A percentile compares a stretch with the other conserved stretches of the same genome.
phyloP scores from a whole-genome alignment of 2,329 filamentous ascomycete genomes.

The Beauveria medogensis region DNA sequence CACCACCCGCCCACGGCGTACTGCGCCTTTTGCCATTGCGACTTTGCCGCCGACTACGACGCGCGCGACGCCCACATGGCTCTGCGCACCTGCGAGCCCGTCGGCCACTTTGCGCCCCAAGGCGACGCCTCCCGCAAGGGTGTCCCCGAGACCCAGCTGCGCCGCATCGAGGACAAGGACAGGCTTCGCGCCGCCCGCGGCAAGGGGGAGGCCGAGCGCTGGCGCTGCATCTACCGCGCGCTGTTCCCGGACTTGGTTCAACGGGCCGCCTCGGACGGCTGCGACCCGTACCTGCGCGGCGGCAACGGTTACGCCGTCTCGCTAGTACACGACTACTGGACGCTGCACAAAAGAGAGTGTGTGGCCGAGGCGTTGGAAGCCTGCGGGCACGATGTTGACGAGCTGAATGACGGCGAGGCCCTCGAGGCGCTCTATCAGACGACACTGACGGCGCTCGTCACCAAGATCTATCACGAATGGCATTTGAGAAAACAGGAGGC shows the following conservation, averaged over 20 bases:
- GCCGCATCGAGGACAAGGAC: not conserved
- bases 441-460: not conserved
- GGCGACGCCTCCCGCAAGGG: not conserved
- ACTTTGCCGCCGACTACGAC: not conserved
- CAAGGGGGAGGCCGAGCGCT: not conserved
- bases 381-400: conserved; percentile 11
- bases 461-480: not conserved
- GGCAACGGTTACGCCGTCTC: not conserved
- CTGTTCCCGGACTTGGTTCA: not conserved
- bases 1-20: not conserved
- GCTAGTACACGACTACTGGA: not conserved
- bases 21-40: not conserved
- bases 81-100: not conserved
- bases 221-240: not conserved
- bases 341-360: not conserved
- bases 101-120: not conserved
- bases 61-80: not conserved
- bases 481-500: not conserved
- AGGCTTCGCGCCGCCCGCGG: not conserved
- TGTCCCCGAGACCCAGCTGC: not conserved
- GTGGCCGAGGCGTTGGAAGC: not conserved
- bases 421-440: not conserved
- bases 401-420: conserved; percentile 18
- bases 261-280: not conserved
- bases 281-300: not conserved